Evolutionary conservation across 805 yeast species (phyloP), one percentile per base, ranked within the genome.

Genomic region (Priceomyces medius): DNA sequence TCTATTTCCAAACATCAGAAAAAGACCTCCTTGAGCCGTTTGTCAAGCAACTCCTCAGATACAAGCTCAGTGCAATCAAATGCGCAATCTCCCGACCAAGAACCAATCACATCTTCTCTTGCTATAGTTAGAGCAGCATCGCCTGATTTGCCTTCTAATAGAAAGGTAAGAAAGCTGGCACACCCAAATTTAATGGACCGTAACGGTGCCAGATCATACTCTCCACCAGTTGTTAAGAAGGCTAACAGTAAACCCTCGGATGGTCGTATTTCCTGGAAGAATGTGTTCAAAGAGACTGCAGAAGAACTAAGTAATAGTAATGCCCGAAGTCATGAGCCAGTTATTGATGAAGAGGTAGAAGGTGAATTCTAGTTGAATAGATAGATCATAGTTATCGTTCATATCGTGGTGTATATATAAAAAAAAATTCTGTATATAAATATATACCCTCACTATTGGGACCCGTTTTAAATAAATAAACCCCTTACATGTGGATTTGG

Each of bases 41-140:
- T 68, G 5, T 64, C 71, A 14, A 58, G 63, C 36, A 68, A 63
- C 40, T 66, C 71, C 2, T 64, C 71, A 1, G 71, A 64, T 24
- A 71, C 66, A 34, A 62, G 64, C 44, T 49, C 41, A 2, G 20
- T 37, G 21, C 32, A 33, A 23, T 35, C 41, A 3, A 39, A 36
- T 13, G 27, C 27, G 16, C 40, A 20, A 18, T 24, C 36, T 3
- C 36, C 36, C 29, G 35, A 32, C 6, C 29, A n/a, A 31, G 37
- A 31, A 17, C 12, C n/a, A 18, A 27, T 13, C n/a, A 4, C 14
- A 26, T 3, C 21, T 10, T 13, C 16, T 17, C 24, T 18, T 6
- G 23, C 13, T n/a, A 29, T 21, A 7, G 39, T 18, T 10, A 37
- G 45, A 26, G 26, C 35, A 18, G 16, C 20, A 14, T 42, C 45